Conservation (phyloP, 1,139 yeast species). For the Debaryomyces subglobosus region DNA sequence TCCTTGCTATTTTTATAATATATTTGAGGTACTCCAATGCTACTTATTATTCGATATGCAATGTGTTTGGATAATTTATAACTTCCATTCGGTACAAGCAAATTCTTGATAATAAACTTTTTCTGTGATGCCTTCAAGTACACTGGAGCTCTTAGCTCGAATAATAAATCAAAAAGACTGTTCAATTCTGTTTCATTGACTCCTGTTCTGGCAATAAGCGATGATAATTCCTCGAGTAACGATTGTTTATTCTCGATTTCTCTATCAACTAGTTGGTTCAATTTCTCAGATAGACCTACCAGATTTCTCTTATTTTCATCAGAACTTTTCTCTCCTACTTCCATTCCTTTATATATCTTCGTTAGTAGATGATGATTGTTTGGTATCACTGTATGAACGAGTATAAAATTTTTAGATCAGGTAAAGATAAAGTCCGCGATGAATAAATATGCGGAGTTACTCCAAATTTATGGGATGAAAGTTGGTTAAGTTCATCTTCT, state of each 20-base stretch:
- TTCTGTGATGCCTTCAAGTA: constrained; percentile 14
- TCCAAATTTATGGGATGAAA: background rate
- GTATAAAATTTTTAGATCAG: background rate
- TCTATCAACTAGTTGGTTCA: background rate
- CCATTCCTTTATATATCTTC: background rate
- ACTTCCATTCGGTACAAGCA: constrained; percentile 18
- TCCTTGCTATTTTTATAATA: constrained; percentile 27
- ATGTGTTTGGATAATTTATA: constrained; percentile 13
- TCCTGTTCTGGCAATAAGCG: constrained; percentile 6
- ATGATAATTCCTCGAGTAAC: constrained; percentile 7
- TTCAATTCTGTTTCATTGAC: constrained; percentile 8
- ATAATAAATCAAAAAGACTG: constrained; percentile 9
- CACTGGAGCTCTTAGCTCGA: constrained; percentile 1
- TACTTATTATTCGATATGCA: constrained; percentile 27
- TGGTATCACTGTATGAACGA: background rate
- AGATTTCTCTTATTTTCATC: background rate
- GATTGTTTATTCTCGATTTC: background rate
- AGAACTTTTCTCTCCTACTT: background rate
- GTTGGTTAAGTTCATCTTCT: background rate
- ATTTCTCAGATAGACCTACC: background rate
- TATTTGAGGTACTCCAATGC: constrained; percentile 33
- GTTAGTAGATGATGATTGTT: background rate
- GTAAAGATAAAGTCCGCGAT: background rate
- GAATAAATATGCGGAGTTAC: background rate
- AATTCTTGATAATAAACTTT: constrained; percentile 15